Percentiles rank a stretch among this genome's conserved stretches.
These are phyloP conservation scores for Lepiota venenata DNA, from an alignment of 768 basidiomycete genomes.

Conservation along the genomic window DNA sequence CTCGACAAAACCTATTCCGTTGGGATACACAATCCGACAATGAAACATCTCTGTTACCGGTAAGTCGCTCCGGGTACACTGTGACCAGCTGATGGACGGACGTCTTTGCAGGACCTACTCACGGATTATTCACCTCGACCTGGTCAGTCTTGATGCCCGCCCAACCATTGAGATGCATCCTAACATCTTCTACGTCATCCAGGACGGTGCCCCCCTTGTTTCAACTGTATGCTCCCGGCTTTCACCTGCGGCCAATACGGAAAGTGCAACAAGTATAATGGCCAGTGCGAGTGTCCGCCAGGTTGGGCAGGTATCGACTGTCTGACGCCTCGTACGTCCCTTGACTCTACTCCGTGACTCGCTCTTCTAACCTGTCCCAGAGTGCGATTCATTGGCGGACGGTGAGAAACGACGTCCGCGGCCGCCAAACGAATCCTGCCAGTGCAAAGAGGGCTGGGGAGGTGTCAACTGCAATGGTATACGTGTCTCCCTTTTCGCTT, in stretches of 20 bases:
- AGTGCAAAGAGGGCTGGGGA: conserved; percentile 93
- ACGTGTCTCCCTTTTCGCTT: neutral
- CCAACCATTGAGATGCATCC: neutral
- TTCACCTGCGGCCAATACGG: conserved; percentile 94
- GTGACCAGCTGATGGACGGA: neutral
- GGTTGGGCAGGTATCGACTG: conserved; percentile 99
- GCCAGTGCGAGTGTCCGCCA: conserved; percentile 93
- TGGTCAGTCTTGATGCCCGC: neutral
- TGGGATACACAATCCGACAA: neutral
- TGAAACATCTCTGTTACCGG: conserved; percentile 4
- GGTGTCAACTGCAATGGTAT: conserved; percentile 97
- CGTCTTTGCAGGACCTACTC: conserved; percentile 1
- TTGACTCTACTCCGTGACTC: neutral
- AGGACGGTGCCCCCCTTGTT: conserved; percentile 83
- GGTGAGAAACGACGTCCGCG: conserved; percentile 82
- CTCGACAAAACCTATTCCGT: neutral
- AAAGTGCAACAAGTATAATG: conserved; percentile 86
- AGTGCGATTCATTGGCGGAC: conserved; percentile 93
- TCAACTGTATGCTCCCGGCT: conserved; percentile 91
- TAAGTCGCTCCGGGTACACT: neutral
- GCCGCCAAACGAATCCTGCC: conserved; percentile 70
- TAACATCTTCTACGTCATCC: neutral
- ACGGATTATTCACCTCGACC: neutral
- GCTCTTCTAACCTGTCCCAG: conserved; percentile 34
- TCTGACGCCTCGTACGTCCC: conserved; percentile 76